Evolutionary conservation across 257 asterid species (phyloP), one percentile per base, ranked within the genome.

Genomic region (Verbena officinalis): DNA sequence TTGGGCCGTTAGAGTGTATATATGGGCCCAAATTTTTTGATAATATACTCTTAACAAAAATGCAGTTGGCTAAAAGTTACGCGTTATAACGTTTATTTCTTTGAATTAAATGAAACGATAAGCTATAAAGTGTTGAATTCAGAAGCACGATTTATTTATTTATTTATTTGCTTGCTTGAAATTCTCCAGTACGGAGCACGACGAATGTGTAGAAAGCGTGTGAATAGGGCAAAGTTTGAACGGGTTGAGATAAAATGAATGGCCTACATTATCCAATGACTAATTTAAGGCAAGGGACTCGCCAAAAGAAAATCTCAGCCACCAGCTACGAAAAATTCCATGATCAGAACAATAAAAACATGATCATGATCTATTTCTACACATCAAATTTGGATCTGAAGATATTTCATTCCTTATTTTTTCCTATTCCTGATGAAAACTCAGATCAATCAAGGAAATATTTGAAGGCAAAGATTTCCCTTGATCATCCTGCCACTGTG

Each of bases 161-260:
- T n/a, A n/a, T n/a, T n/a, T n/a, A n/a, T 17, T 12, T 20, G 4
- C 4, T 36, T 7, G 11, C 30, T 19, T 22, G 36, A 21, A 51
- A 13, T 6, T 6, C 17, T 12, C 0, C 13, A 9, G 22, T 21
- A 27, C 33, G 5, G 33, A 22, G 36, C 36, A 2, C 57, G 12
- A 13, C 36, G 22, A 51, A 51, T 22, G 57, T 17, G 36, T 51
- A 22, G 57, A 51, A 51, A 51, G 57, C 36, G 57, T 12, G 36
- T 10, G 22, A 9, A 22, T 5, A 51, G 57, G 17, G 40, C 8
- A 51, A 22, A 21, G 57, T 14, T 23, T 51, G 36, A 22, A 22
- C 17, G n/a, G 5, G 57, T 13, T 15, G 14, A 3, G 23, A 49
- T 21, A 22, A 22, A 12, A 22, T 51, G 57, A 51, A 51, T 23